Conservation (phyloP, 371 early-diverging fungal genomes). For the Apophysomyces elegans region DNA sequence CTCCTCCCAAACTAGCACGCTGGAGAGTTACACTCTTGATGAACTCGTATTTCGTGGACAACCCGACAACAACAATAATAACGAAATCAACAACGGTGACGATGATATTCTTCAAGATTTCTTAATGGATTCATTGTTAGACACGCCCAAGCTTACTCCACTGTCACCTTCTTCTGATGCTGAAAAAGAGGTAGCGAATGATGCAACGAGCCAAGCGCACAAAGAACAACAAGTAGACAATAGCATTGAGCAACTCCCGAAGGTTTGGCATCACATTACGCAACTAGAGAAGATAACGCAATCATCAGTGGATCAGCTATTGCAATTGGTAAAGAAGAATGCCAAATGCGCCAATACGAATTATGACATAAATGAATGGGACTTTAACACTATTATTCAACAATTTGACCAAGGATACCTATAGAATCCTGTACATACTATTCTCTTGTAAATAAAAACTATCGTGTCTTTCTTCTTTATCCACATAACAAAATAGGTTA, state of each 20-base stretch:
- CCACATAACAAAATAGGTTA: neutral
- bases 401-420: slow-evolving; percentile 21
- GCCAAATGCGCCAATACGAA: slow-evolving; percentile 7
- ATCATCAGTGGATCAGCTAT: slow-evolving; percentile 18
- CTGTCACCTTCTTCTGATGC: slow-evolving; percentile 10
- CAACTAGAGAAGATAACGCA: slow-evolving; percentile 14
- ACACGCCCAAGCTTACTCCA: slow-evolving; percentile 2
- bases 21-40: neutral
- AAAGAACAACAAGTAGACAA: neutral
- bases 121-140: slow-evolving; percentile 3
- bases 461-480: neutral
- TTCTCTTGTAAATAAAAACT: neutral
- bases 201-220: neutral
- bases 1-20: neutral
- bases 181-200: neutral
- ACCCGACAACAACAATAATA: neutral
- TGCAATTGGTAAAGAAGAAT: slow-evolving; percentile 16
- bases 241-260: slow-evolving; percentile 3
- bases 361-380: slow-evolving; percentile 30
- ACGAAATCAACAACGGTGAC: no score
- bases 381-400: slow-evolving; percentile 28
- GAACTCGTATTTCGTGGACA: neutral
- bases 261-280: slow-evolving; percentile 14
- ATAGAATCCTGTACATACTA: slow-evolving; percentile 17
- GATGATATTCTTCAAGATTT: slow-evolving; percentile 4